Evolutionary conservation across 1,284 basidiomycete genomes (phyloP).

Genomic region (Hortiboletus rubellus): DNA sequence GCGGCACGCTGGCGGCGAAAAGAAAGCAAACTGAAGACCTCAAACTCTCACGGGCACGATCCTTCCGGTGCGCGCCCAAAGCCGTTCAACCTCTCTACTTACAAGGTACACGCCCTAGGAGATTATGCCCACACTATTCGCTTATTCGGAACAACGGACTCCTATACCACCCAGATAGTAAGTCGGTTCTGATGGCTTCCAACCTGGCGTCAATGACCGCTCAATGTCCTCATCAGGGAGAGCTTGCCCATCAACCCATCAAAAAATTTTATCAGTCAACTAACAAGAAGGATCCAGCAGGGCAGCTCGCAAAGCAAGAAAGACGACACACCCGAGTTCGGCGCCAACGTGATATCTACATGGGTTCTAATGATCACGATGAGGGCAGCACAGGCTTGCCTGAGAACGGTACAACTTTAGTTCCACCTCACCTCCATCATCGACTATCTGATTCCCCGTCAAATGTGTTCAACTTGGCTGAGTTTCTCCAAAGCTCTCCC

Average conservation of each 20-base stretch:
- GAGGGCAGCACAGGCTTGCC: too few species aligned
- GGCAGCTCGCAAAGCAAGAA: conserved; percentile 14
- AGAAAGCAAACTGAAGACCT: not conserved
- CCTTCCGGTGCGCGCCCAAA: conserved; percentile 1
- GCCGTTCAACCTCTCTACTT: conserved; percentile 26
- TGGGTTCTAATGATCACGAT: too few species aligned
- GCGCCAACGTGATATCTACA: not conserved
- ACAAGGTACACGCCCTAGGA: conserved; percentile 28
- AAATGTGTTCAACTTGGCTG: conserved; percentile 11
- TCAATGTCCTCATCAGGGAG: conserved; percentile 6
- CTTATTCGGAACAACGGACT: conserved; percentile 23
- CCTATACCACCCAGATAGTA: conserved; percentile 12
- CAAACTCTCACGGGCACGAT: not conserved
- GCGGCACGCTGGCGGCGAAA: not conserved
- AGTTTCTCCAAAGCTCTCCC: not conserved
- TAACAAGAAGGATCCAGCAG: conserved; percentile 8
- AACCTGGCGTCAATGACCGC: too few species aligned
- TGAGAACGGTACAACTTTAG: too few species aligned
- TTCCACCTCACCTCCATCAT: conserved; percentile 5
- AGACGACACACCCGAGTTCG: not conserved
- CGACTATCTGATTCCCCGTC: not conserved
- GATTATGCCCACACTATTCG: conserved; percentile 19
- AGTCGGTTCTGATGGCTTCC: not conserved
- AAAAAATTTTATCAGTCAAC: conserved; percentile 16
- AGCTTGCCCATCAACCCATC: conserved; percentile 9